phyloP scores from a whole-genome alignment of 768 basidiomycete genomes.

The Phylloporus scabripes region DNA sequence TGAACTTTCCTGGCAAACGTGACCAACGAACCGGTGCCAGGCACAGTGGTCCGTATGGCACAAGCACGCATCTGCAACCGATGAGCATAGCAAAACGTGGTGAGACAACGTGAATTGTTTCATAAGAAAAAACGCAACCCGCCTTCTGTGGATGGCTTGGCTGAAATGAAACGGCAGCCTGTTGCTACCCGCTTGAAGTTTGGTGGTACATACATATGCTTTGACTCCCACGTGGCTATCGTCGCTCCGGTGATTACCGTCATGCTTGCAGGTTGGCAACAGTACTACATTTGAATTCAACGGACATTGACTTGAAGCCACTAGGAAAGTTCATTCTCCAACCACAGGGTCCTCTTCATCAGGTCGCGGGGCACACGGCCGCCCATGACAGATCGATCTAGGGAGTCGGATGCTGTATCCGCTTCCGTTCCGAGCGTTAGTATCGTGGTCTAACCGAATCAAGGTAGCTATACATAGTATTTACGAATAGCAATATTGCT shows the following conservation, averaged over 20 bases:
- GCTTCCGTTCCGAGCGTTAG: background rate
- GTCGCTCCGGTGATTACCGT: background rate
- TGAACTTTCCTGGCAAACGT: background rate
- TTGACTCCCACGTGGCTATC: background rate
- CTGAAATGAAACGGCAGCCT: background rate
- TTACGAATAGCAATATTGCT: background rate
- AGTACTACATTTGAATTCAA: background rate
- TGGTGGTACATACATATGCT: no score
- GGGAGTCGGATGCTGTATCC: background rate
- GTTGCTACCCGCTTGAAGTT: no score
- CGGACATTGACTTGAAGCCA: constrained; percentile 9
- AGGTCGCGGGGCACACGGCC: background rate
- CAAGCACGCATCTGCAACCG: background rate
- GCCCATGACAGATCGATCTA: background rate
- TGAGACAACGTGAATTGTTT: background rate
- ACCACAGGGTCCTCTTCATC: background rate
- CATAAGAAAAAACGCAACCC: background rate
- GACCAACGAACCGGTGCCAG: background rate
- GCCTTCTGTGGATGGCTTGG: background rate
- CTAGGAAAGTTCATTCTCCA: background rate
- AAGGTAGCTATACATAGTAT: background rate
- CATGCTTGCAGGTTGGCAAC: background rate
- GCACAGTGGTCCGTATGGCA: background rate
- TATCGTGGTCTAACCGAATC: background rate
- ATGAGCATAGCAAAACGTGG: background rate